A percentile compares a stretch with the other conserved stretches of the same genome.
These are phyloP conservation scores for Microdochium paspali DNA, from an alignment of 2,329 filamentous ascomycete genomes.

Conservation along the genomic window DNA sequence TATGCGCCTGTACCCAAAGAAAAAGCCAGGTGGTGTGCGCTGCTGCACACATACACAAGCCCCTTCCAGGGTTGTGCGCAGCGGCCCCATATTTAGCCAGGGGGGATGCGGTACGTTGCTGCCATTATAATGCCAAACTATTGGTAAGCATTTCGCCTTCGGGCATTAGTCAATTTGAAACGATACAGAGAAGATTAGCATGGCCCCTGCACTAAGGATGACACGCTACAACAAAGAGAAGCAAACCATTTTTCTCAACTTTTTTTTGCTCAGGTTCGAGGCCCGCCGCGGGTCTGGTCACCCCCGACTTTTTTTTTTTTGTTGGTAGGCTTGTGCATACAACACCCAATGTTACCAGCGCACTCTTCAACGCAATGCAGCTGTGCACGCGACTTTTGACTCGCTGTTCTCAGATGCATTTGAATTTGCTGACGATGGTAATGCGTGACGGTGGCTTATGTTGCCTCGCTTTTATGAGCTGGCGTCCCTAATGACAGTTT, in stretches of 20 bases:
- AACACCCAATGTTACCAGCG: no score
- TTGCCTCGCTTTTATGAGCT: no score
- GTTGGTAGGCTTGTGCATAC: no score
- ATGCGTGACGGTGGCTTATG: no score
- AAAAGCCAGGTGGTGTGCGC: no score
- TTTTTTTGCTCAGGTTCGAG: neutral
- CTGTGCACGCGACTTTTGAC: no score
- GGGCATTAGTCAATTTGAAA: conserved; percentile 24
- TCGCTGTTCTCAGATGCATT: neutral
- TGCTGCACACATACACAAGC: no score
- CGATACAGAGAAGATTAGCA: conserved; percentile 36
- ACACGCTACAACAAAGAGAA: conserved; percentile 80
- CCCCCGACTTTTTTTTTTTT: neutral
- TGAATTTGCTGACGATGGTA: no score
- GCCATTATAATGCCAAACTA: neutral
- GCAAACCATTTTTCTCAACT: conserved; percentile 55
- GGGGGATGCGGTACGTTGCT: neutral
- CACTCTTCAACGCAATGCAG: no score
- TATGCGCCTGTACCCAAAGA: no score
- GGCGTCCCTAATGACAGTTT: no score
- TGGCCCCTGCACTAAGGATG: conserved; percentile 88
- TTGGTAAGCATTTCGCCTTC: conserved; percentile 13
- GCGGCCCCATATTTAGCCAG: neutral
- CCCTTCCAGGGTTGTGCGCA: neutral
- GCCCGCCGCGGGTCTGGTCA: neutral